These are phyloP conservation scores for Candida odintsovae DNA, from an alignment of 805 yeast species.

Conservation along the genomic window DNA sequence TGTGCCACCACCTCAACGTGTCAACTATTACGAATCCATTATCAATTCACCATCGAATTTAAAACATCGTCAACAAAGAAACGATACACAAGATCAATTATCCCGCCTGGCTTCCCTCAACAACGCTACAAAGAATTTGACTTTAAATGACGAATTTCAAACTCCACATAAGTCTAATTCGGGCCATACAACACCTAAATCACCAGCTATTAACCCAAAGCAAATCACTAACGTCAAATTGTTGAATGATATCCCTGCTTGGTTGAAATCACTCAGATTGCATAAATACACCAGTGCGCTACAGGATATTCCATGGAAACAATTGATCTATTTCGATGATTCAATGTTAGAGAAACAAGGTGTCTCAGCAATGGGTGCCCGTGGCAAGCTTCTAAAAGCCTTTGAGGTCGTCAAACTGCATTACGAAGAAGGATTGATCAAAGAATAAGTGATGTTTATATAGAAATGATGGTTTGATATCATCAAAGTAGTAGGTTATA, in stretches of 20 bases:
- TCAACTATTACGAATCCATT: constrained; percentile 18
- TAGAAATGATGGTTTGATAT: neutral
- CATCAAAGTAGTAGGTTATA: too few species aligned
- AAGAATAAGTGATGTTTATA: constrained; percentile 7
- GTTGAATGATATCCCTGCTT: constrained; percentile 77
- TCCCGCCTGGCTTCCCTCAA: constrained; percentile 18
- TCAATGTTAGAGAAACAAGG: constrained; percentile 69
- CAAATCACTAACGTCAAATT: constrained; percentile 48
- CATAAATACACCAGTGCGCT: constrained; percentile 92
- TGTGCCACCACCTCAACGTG: constrained; percentile 22
- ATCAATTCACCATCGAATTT: constrained; percentile 4
- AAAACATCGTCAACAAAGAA: constrained; percentile 1
- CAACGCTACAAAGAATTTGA: constrained; percentile 15
- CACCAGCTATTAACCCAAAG: constrained; percentile 42
- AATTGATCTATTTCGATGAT: constrained; percentile 67
- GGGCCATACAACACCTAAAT: constrained; percentile 23
- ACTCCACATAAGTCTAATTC: constrained; percentile 7
- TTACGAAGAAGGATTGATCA: constrained; percentile 34
- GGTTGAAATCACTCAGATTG: constrained; percentile 84
- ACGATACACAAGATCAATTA: constrained; percentile 9
- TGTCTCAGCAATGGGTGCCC: constrained; percentile 91
- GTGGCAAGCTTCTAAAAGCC: constrained; percentile 88
- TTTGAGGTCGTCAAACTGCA: constrained; percentile 73
- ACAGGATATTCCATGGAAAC: constrained; percentile 71
- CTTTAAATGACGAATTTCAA: constrained; percentile 6